These are phyloP conservation scores for Fusarium foetens DNA, from an alignment of 2,329 filamentous ascomycete species.

Conservation along the genomic window DNA sequence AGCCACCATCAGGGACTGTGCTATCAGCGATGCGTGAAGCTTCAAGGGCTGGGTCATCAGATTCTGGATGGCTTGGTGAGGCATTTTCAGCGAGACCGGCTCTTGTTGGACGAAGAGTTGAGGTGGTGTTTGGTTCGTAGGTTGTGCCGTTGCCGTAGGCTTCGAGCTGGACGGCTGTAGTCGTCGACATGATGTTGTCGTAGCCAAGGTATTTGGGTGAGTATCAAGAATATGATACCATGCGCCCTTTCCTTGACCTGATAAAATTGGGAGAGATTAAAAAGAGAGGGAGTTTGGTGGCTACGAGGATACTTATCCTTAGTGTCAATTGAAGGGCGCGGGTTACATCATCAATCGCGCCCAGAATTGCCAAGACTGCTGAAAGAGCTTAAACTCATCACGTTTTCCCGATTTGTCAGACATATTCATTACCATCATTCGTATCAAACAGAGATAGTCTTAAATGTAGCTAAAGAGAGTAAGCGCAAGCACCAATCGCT, in stretches of 20 bases:
- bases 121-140: background rate
- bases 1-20: constrained; percentile 43
- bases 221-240: background rate
- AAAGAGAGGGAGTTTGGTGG: background rate
- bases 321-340: constrained; percentile 27
- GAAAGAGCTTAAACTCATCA: accelerated
- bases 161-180: constrained; percentile 27
- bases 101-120: constrained; percentile 20
- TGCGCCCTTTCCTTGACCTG: background rate
- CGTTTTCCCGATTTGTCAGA: accelerated
- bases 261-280: too few relatives aligned
- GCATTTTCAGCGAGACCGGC: background rate
- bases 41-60: constrained; percentile 34
- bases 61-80: accelerated
- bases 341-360: constrained; percentile 10
- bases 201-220: background rate
- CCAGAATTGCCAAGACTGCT: background rate
- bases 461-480: background rate
- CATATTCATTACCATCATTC: background rate
- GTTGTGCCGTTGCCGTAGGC: constrained; percentile 10
- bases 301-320: background rate
- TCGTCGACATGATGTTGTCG: constrained; percentile 22
- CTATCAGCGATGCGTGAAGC: constrained; percentile 38
- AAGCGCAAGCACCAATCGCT: background rate
- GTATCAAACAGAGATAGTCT: accelerated